Evolutionary conservation across 108 stramenopile species (phyloP), one percentile per base, ranked within the genome.

Genomic region (Bacterosira constricta): DNA sequence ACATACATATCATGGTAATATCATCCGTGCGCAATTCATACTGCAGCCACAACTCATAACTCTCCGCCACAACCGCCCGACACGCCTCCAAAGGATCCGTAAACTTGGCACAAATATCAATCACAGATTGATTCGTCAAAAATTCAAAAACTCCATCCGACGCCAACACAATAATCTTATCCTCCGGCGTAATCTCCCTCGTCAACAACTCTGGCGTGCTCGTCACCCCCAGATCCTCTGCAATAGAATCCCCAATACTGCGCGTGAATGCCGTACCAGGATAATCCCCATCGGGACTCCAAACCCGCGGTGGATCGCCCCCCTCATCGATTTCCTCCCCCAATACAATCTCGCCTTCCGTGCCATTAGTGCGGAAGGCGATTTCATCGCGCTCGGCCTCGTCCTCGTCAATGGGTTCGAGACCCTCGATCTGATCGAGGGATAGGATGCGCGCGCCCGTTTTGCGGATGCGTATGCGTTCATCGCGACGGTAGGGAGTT

Each of bases 11-110:
- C 67, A 96, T 96, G 34, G 96, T 99, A 56, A 99, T 99, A 62
- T 99, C 99, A 75, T 99, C 99, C 9, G 99, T 98, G 50, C 99
- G 88, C 38, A 97, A 79, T 76, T 99, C 99, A 63, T 97, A 97
- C 63, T 97, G 95, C 39, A 98, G 83, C 99, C 99, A 99, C 44
- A 98, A 56, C 49, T 98, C 93, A 70, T 97, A 99, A 44, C 96
- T 88, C 63, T 97, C 97, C 8, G 89, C 94, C 18, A 99, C 97
- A 0, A 98, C 93, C 9, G 96, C 96, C 35, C 91, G 88, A 67
- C 97, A 98, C 5, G 98, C 98, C 31, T 93, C 87, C 21, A 96
- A 51, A 20, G 98, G 97, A 68, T 96, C 87, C 30, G 55, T 52
- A 38, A 77, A 80, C 17, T 83, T 63, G 15, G 62, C 70, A 57